Percentiles rank a stretch among this genome's conserved stretches.
These are phyloP conservation scores for Cercospora zeina DNA, from an alignment of 2,329 filamentous ascomycete genomes.

Conservation along the genomic window DNA sequence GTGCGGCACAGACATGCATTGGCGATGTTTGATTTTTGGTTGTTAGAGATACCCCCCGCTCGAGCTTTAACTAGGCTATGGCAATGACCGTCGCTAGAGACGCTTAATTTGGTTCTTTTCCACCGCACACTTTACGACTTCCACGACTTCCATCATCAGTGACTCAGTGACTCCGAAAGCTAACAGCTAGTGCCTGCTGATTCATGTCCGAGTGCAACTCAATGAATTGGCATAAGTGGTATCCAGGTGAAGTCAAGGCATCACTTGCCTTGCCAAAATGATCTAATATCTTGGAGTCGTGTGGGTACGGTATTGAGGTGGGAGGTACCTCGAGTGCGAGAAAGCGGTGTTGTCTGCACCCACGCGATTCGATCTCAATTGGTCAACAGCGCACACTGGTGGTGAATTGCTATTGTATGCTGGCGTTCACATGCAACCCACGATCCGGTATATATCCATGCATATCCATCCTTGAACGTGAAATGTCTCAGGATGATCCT, in stretches of 20 bases:
- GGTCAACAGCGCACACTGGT: not conserved
- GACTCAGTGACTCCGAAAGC: not conserved
- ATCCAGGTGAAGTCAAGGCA: no score
- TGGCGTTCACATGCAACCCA: conserved; percentile 2
- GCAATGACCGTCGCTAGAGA: conserved; percentile 6
- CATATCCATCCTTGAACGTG: not conserved
- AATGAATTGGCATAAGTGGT: no score
- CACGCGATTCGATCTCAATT: not conserved
- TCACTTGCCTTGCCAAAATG: no score
- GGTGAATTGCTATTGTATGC: not conserved
- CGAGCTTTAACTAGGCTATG: conserved; percentile 10
- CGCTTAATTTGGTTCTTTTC: not conserved
- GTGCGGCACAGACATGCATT: conserved; percentile 9
- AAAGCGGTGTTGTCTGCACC: not conserved
- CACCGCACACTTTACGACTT: not conserved
- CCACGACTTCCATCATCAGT: not conserved
- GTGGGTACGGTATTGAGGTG: no score
- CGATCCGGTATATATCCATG: not conserved
- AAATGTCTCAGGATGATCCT: conserved; percentile 1
- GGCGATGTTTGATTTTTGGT: conserved; percentile 15
- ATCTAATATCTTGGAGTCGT: no score
- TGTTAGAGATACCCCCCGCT: conserved; percentile 22
- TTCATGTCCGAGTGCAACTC: no score
- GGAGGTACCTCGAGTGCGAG: not conserved
- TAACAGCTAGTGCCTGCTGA: no score